Evolutionary conservation across 192 early-diverging fungal species (phyloP).

Genomic region (Dissophora globulifera): DNA sequence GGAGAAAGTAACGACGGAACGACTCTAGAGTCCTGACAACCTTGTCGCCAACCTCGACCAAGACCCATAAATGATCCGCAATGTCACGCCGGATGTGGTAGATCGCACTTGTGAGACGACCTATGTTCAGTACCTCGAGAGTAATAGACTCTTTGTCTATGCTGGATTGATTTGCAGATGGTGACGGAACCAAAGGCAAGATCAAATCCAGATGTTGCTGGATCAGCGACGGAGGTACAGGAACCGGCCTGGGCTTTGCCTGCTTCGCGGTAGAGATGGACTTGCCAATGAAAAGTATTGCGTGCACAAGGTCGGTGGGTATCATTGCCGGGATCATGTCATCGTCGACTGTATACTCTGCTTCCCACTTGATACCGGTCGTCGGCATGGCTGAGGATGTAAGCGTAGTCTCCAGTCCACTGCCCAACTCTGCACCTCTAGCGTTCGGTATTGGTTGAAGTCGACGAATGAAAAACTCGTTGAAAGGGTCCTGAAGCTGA

Average conservation of each 20-base stretch:
- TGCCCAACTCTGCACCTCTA: background rate
- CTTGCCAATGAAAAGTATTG: slow-evolving; percentile 77
- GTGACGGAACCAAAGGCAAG: slow-evolving; percentile 12
- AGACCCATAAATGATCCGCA: slow-evolving; percentile 70
- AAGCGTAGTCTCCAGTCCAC: background rate
- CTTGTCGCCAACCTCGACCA: slow-evolving; percentile 73
- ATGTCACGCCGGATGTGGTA: slow-evolving; percentile 63
- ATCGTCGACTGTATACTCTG: slow-evolving; percentile 58
- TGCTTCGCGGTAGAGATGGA: slow-evolving; percentile 65
- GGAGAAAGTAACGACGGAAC: slow-evolving; percentile 68
- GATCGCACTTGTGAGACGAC: slow-evolving; percentile 46
- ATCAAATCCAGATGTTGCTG: slow-evolving; percentile 28
- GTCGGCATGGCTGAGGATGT: background rate
- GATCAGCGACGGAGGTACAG: slow-evolving; percentile 31
- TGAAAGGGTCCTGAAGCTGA: slow-evolving; percentile 63
- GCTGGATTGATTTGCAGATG: slow-evolving; percentile 10
- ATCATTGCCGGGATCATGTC: slow-evolving; percentile 64
- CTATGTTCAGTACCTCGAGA: slow-evolving; percentile 53
- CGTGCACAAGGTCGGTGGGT: slow-evolving; percentile 60
- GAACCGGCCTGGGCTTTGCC: slow-evolving; percentile 47
- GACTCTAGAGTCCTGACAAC: slow-evolving; percentile 66
- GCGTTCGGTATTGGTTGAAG: background rate
- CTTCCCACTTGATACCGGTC: slow-evolving; percentile 55
- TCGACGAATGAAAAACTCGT: slow-evolving; percentile 73
- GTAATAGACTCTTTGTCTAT: slow-evolving; percentile 27